Base-by-base conservation (phyloP, 306 rosid genomes). In the Corylus americana region DNA sequence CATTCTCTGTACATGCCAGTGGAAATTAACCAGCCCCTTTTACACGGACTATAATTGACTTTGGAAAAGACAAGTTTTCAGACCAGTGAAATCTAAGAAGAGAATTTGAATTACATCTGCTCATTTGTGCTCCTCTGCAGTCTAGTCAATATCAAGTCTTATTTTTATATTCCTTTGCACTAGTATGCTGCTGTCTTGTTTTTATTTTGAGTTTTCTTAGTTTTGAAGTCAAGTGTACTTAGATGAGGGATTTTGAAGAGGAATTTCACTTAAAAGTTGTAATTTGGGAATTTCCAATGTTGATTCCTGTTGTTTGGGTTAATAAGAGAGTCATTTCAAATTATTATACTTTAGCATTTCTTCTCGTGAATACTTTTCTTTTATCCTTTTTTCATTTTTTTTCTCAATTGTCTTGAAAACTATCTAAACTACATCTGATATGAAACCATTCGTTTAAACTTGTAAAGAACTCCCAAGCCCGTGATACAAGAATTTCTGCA, bases 61-160 rank as follows among this genome's bases (percentile, higher is more conserved):
- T 55, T 47, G 74, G 35, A 50, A 57, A 80, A 75, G 55, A 66
- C 69, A 73, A 53, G 78, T 74, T 45, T 59, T 5, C 20, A n/a
- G 11, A 10, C 66, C 16, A 22, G 5, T 8, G 66, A 59, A 59
- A 22, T 59, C 7, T 25, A 9, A 11, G 66, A 59, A 59, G 20
- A 59, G 4, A 22, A 59, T 59, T 59, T 11, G 3, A 25, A 25
- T 11, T 59, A 49, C 25, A 3, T 3, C 2, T 25, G 29, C 27
- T 20, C 14, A 18, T 49, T 68, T 68, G 53, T 42, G 8, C 27
- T 68, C 7, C 50, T 68, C 16, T 68, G 50, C 49, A 8, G 14
- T 68, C 48, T 42, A 18, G n/a, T 45, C 14, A 64, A 48, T 39
- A 42, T 39, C 12, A 67, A 17, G 25, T 39, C 49, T 18, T 22